Evolutionary conservation across 352 stramenopile genomes (phyloP).

Genomic region (Phytophthora ohioensis): DNA sequence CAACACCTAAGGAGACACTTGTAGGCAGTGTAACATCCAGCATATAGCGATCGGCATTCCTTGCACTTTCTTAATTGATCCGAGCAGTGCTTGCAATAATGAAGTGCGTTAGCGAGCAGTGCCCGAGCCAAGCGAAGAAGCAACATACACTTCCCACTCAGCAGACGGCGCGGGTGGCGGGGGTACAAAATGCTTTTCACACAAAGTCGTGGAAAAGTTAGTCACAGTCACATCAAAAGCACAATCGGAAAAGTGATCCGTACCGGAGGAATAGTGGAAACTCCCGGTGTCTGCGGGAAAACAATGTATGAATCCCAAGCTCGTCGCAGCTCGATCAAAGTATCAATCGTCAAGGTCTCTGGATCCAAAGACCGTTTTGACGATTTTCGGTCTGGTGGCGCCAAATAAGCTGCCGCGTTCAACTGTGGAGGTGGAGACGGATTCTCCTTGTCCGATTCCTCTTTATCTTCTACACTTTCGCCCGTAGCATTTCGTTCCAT

Average conservation of each 20-base stretch:
- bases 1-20: constrained; percentile 5
- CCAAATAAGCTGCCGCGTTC: constrained; percentile 3
- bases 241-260: not conserved
- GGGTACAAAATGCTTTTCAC: constrained; percentile 54
- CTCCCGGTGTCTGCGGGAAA: constrained; percentile 32
- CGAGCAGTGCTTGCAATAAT: not conserved
- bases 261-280: constrained; percentile 53
- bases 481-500: not conserved
- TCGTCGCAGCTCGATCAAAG: constrained; percentile 46
- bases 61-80: constrained; percentile 14
- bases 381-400: not conserved
- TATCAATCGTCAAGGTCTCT: constrained; percentile 37
- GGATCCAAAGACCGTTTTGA: constrained; percentile 27
- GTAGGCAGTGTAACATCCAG: constrained; percentile 8
- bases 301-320: constrained; percentile 51
- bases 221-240: not conserved
- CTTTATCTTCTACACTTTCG: not conserved
- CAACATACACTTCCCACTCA: constrained; percentile 39
- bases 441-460: not conserved
- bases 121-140: not conserved
- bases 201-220: constrained; percentile 7
- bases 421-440: not conserved
- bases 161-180: constrained; percentile 37
- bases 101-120: not conserved
- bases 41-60: constrained; percentile 4